Percentiles rank a stretch among this genome's conserved stretches.
phyloP scores from a whole-genome alignment of 164 flowering plant species.

The Platanus orientalis region DNA sequence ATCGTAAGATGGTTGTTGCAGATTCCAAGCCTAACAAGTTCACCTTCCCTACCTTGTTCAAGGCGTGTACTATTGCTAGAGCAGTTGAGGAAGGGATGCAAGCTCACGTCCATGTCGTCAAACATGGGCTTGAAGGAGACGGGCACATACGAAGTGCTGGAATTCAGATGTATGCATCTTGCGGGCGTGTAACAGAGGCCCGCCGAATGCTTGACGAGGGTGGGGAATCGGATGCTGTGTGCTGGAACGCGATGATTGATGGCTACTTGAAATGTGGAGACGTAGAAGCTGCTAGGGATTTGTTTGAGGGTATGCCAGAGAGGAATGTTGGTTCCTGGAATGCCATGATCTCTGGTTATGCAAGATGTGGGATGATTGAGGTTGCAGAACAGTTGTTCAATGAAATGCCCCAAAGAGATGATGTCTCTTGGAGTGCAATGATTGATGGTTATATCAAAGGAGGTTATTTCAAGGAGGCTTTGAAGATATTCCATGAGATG shows the following conservation, averaged over 20 bases:
- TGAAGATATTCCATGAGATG: constrained; percentile 43
- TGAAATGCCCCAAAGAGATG: constrained; percentile 41
- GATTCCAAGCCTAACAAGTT: constrained; percentile 41
- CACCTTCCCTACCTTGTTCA: constrained; percentile 43
- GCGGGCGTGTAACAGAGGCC: constrained; percentile 28
- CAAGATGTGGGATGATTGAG: constrained; percentile 32
- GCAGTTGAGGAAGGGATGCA: constrained; percentile 38
- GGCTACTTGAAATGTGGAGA: constrained; percentile 45
- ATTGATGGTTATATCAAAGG: constrained; percentile 43
- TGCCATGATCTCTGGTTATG: constrained; percentile 44
- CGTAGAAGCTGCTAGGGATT: constrained; percentile 28
- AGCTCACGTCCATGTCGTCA: constrained; percentile 42
- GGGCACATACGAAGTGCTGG: constrained; percentile 40
- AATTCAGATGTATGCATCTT: constrained; percentile 45
- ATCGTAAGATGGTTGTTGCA: constrained; percentile 30
- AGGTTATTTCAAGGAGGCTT: constrained; percentile 37
- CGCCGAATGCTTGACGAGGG: constrained; percentile 28
- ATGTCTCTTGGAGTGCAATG: constrained; percentile 64
- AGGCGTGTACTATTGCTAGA: constrained; percentile 28
- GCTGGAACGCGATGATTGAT: constrained; percentile 55
- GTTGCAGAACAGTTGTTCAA: constrained; percentile 34
- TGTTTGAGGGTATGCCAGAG: constrained; percentile 33
- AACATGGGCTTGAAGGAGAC: constrained; percentile 36
- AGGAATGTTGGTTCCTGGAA: constrained; percentile 45
- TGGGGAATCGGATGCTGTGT: constrained; percentile 34